Evolutionary conservation across 495 filamentous ascomycete species (phyloP).

Genomic region (Aspergillus diversus): DNA sequence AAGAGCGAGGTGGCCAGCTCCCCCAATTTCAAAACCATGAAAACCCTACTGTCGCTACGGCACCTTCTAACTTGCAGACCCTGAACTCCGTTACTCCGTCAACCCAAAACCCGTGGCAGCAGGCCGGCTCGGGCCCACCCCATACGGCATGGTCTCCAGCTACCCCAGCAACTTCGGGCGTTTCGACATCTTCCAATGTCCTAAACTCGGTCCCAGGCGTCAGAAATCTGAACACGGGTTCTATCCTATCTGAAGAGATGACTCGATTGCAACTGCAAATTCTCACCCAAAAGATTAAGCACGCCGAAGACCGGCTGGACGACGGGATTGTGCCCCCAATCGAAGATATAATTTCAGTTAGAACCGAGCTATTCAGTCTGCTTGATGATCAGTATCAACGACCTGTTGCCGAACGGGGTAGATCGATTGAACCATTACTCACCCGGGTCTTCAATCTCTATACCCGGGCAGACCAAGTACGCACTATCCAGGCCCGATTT

Average conservation of each 20-base stretch:
- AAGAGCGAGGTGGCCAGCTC: slow-evolving; percentile 16
- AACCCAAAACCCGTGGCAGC: slow-evolving; percentile 27
- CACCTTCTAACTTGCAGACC: slow-evolving; percentile 2
- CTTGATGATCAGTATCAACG: slow-evolving; percentile 35
- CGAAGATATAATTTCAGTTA: slow-evolving; percentile 38
- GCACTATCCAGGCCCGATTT: slow-evolving; percentile 23
- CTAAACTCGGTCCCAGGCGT: not conserved
- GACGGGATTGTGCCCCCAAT: slow-evolving; percentile 35
- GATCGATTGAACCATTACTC: slow-evolving; percentile 33
- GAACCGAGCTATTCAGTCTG: slow-evolving; percentile 35
- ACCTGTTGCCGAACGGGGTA: slow-evolving; percentile 25
- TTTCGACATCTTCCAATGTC: slow-evolving; percentile 1
- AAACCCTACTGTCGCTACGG: slow-evolving; percentile 6
- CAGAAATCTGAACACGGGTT: not conserved
- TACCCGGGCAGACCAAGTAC: slow-evolving; percentile 35
- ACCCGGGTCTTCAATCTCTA: slow-evolving; percentile 34
- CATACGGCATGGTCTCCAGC: slow-evolving; percentile 22
- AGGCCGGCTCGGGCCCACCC: slow-evolving; percentile 26
- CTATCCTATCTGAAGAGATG: slow-evolving; percentile 22
- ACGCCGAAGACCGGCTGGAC: slow-evolving; percentile 46
- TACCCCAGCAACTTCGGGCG: slow-evolving; percentile 8
- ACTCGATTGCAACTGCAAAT: slow-evolving; percentile 27
- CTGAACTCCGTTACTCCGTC: slow-evolving; percentile 16
- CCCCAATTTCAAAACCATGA: slow-evolving; percentile 1
- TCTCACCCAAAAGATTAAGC: slow-evolving; percentile 37